These are phyloP conservation scores for Pythium guiyangense DNA, from an alignment of 352 stramenopile species.

Conservation along the genomic window DNA sequence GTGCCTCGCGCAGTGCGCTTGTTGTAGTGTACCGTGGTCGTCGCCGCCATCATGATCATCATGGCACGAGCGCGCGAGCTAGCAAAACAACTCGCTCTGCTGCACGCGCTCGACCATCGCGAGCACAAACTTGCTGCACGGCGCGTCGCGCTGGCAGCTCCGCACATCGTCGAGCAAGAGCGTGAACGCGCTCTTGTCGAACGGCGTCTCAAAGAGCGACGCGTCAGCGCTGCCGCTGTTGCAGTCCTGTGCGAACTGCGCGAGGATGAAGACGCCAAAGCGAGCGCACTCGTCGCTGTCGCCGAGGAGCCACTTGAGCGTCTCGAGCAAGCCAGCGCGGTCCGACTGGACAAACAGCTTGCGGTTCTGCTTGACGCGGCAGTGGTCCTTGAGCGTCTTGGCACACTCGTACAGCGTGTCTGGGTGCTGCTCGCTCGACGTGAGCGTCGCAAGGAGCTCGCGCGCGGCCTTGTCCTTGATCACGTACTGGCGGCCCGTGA, in stretches of 20 bases:
- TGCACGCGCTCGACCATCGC: conserved; percentile 52
- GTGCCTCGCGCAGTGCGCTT: too few relatives aligned
- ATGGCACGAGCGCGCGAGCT: neutral
- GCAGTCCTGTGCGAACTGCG: conserved; percentile 53
- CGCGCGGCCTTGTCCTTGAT: conserved; percentile 46
- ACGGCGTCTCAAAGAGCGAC: conserved; percentile 48
- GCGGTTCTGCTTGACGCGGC: conserved; percentile 67
- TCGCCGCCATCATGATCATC: too few relatives aligned
- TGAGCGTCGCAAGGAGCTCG: conserved; percentile 53
- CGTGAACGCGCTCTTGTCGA: conserved; percentile 56
- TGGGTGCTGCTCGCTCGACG: conserved; percentile 40
- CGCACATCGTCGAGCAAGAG: conserved; percentile 35
- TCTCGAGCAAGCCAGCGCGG: conserved; percentile 36
- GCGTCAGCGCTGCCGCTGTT: conserved; percentile 10
- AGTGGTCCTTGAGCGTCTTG: conserved; percentile 65
- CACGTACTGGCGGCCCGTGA: conserved; percentile 42
- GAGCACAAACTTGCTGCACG: conserved; percentile 37
- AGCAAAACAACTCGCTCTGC: conserved; percentile 57
- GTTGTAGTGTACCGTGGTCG: neutral
- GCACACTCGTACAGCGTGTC: conserved; percentile 62
- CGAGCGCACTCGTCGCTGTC: conserved; percentile 51
- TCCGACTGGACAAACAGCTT: conserved; percentile 44
- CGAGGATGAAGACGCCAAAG: conserved; percentile 62
- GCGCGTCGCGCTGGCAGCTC: conserved; percentile 22
- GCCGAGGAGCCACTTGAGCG: conserved; percentile 60